Evolutionary conservation across 495 filamentous ascomycete genomes (phyloP).

Genomic region (Penicillium bialowiezense): DNA sequence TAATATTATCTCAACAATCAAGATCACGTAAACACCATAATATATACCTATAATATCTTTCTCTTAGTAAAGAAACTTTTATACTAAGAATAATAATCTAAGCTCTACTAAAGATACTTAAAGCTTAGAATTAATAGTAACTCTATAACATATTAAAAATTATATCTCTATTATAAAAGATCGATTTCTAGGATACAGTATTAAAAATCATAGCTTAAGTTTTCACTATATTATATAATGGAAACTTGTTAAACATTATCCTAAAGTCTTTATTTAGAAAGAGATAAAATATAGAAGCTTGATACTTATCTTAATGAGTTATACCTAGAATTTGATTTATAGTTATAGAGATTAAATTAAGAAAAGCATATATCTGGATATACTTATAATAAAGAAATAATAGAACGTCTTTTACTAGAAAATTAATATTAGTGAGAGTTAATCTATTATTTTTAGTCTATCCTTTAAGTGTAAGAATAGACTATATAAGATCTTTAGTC

Average conservation of each 20-base stretch:
- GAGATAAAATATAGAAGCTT: constrained; percentile 2
- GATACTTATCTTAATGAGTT: constrained; percentile 4
- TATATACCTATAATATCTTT: background rate
- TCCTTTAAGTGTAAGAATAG: background rate
- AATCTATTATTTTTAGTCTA: constrained; percentile 1
- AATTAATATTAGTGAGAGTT: background rate
- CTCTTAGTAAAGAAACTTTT: constrained; percentile 3
- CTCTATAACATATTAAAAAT: constrained; percentile 1
- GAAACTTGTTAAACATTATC: constrained; percentile 2
- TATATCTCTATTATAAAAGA: background rate
- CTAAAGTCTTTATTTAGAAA: constrained; percentile 3
- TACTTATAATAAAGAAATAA: background rate
- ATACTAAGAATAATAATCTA: constrained; percentile 2
- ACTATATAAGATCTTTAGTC: background rate
- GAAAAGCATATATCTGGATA: background rate
- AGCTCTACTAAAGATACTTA: constrained; percentile 1
- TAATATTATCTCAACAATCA: background rate
- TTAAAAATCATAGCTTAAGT: constrained; percentile 4
- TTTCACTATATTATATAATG: background rate
- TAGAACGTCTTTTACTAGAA: constrained; percentile 1
- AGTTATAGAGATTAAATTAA: background rate
- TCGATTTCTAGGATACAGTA: background rate
- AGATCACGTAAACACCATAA: background rate
- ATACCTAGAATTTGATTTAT: background rate
- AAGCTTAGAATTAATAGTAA: constrained; percentile 1